A percentile compares a stretch with the other conserved stretches of the same genome.
Evolutionary conservation across 176 grass and related monocot genomes (phyloP).

Genomic region (Chrysopogon serrulatus): DNA sequence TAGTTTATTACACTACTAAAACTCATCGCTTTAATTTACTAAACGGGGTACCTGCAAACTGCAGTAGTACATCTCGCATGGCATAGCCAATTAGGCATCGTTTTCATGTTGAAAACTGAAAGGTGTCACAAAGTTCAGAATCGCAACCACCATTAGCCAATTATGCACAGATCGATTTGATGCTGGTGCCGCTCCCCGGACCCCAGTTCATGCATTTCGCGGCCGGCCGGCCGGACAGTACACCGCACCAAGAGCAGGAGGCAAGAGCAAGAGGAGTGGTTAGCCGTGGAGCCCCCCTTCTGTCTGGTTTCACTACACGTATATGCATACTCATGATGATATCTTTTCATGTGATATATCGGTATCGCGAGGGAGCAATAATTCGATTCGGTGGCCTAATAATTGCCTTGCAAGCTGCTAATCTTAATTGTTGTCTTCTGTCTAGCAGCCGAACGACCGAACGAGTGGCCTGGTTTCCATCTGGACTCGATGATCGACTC

Average conservation of each 20-base stretch:
- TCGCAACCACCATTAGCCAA: neutral
- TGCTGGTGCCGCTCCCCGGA: neutral
- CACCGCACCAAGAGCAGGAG: neutral
- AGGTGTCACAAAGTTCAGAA: neutral
- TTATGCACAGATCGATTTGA: neutral
- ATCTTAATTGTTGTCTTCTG: slow-evolving; percentile 8
- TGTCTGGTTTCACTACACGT: neutral
- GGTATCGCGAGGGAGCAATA: neutral
- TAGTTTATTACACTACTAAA: too few relatives aligned
- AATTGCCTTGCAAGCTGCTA: slow-evolving; percentile 1
- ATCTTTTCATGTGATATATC: neutral
- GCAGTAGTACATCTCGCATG: too few relatives aligned
- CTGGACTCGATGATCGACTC: too few relatives aligned
- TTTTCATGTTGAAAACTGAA: too few relatives aligned
- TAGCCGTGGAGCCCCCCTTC: neutral
- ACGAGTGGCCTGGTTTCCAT: neutral
- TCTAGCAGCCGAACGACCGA: neutral
- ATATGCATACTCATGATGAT: neutral
- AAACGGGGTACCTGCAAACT: too few relatives aligned
- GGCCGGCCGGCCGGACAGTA: neutral
- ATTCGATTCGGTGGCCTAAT: neutral
- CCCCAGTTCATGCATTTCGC: too few relatives aligned
- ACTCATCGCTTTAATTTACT: too few relatives aligned
- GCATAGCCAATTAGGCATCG: too few relatives aligned
- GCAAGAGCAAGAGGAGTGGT: too few relatives aligned